Evolutionary conservation across 2,329 filamentous ascomycete genomes (phyloP).

Genomic region (Colletotrichum truncatum): DNA sequence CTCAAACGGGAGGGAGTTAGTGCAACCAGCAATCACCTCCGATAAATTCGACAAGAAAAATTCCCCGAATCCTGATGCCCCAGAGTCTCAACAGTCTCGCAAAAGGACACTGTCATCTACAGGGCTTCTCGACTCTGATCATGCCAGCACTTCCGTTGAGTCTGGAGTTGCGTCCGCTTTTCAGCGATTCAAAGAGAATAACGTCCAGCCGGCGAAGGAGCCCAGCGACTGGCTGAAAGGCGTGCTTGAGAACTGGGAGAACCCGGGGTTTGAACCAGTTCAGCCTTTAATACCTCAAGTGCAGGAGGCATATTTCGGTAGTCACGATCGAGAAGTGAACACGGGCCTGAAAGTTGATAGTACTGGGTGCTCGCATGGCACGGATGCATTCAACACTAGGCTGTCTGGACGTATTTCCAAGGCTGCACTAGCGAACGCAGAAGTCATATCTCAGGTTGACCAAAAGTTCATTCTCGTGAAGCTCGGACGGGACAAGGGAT

Average conservation of each 20-base stretch:
- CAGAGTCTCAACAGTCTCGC: too few species aligned
- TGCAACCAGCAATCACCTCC: too few species aligned
- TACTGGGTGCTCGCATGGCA: not conserved
- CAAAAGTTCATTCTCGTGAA: conserved; percentile 85
- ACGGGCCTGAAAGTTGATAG: not conserved
- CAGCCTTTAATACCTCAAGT: conserved; percentile 56
- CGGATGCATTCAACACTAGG: conserved; percentile 2
- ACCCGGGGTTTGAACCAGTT: conserved; percentile 73
- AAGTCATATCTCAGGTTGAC: conserved; percentile 85
- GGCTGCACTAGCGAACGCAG: conserved; percentile 64
- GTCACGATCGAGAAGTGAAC: conserved; percentile 7
- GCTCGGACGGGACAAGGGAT: conserved; percentile 43
- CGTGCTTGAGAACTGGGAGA: conserved; percentile 75
- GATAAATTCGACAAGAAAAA: too few species aligned
- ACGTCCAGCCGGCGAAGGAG: conserved; percentile 30
- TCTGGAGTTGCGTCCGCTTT: conserved; percentile 3
- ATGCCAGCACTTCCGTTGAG: too few species aligned
- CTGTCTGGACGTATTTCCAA: conserved; percentile 67
- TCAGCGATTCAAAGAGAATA: conserved; percentile 1
- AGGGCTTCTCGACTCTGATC: too few species aligned
- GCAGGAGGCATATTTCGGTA: conserved; percentile 30
- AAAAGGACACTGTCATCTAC: too few species aligned
- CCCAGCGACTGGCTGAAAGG: conserved; percentile 65
- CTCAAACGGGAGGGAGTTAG: too few species aligned
- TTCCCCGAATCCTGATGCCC: too few species aligned